Percentiles rank a stretch among this genome's conserved stretches.
phyloP scores from a whole-genome alignment of 495 filamentous ascomycete genomes.

The Aspergillus baeticus region DNA sequence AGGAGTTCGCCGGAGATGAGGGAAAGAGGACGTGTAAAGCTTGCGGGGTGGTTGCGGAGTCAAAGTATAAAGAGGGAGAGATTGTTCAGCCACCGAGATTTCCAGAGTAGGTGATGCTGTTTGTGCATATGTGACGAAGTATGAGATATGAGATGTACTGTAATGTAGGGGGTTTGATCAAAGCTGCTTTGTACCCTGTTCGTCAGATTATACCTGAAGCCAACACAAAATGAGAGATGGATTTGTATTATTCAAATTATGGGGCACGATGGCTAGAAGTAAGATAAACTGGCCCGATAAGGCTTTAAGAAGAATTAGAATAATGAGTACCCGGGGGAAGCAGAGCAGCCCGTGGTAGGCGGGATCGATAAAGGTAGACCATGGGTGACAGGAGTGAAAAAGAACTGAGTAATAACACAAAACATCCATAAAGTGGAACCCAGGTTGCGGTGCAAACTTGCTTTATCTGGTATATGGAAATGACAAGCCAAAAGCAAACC shows the following conservation, averaged over 20 bases:
- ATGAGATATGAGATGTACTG: slow-evolving; percentile 1
- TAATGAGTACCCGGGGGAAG: slow-evolving; percentile 1
- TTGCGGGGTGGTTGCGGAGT: slow-evolving; percentile 73
- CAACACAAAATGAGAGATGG: neutral
- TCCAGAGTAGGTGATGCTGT: slow-evolving; percentile 25
- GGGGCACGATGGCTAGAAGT: slow-evolving; percentile 13
- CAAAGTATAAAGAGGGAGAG: slow-evolving; percentile 39
- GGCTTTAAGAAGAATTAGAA: slow-evolving; percentile 9
- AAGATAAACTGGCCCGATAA: neutral
- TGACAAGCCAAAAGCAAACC: neutral
- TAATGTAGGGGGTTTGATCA: neutral
- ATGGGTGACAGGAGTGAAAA: slow-evolving; percentile 17
- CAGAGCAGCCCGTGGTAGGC: neutral
- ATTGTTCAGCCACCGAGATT: slow-evolving; percentile 41
- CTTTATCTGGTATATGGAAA: slow-evolving; percentile 8
- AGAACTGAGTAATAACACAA: slow-evolving; percentile 16
- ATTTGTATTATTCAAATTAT: slow-evolving; percentile 9
- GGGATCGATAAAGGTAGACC: slow-evolving; percentile 10
- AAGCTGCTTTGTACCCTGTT: neutral
- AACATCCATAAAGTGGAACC: neutral
- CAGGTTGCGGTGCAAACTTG: slow-evolving; percentile 6
- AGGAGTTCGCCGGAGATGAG: slow-evolving; percentile 71
- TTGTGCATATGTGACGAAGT: neutral
- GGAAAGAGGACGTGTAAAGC: slow-evolving; percentile 72
- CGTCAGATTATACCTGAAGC: no score